Conservation (phyloP, 768 basidiomycete species). For the Leccinum truebloodii region DNA sequence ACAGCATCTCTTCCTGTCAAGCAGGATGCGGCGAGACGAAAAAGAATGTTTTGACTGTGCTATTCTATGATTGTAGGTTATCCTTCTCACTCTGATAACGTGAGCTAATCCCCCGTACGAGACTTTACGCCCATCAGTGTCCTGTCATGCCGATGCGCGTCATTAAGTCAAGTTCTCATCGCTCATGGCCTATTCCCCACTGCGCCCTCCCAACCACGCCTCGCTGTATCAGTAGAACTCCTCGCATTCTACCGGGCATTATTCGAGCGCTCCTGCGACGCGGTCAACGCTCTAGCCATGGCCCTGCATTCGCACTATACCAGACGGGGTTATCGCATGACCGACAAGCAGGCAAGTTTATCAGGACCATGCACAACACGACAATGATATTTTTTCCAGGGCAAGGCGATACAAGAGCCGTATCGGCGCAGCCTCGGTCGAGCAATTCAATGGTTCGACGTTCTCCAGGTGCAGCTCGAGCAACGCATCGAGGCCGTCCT, state of each 20-base stretch:
- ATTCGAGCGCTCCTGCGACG: conserved; percentile 39
- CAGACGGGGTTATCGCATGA: conserved; percentile 18
- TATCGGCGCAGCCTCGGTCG: conserved; percentile 31
- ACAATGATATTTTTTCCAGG: conserved; percentile 16
- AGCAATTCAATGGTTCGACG: conserved; percentile 34
- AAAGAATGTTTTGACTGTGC: not conserved
- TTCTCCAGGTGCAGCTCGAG: conserved; percentile 20
- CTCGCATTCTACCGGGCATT: conserved; percentile 17
- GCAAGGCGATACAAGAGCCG: conserved; percentile 28
- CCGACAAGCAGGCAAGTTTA: not conserved
- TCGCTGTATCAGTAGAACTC: conserved; percentile 30
- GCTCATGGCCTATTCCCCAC: not conserved
- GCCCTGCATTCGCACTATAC: conserved; percentile 2
- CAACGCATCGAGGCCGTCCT: too few species aligned
- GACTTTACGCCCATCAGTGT: not conserved
- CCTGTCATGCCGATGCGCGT: not conserved
- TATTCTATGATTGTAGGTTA: not conserved
- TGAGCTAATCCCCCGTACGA: not conserved
- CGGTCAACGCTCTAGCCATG: conserved; percentile 12
- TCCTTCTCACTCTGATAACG: not conserved
- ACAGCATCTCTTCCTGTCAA: not conserved
- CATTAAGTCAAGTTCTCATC: not conserved
- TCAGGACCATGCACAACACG: not conserved
- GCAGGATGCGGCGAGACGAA: not conserved
- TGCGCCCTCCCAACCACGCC: conserved; percentile 9